Conservation (phyloP, 169 alveolate genomes). For the Cryptosporidium canis region DNA sequence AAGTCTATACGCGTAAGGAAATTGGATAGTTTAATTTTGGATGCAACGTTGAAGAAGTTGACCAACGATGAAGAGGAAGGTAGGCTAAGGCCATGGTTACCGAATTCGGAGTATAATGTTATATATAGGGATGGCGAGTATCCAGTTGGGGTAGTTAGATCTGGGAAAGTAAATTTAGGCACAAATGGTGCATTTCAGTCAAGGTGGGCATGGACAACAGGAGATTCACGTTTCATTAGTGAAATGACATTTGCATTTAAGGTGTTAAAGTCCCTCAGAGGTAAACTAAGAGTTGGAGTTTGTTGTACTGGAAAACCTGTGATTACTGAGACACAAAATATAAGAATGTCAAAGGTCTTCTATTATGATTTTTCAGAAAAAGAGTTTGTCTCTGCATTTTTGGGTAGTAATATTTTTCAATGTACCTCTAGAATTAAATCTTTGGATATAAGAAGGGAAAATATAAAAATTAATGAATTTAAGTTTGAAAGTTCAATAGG, state of each 20-base stretch:
- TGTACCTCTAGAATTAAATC: slow-evolving; percentile 66
- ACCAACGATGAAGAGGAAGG: slow-evolving; percentile 36
- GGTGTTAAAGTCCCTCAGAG: slow-evolving; percentile 34
- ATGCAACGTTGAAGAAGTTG: slow-evolving; percentile 52
- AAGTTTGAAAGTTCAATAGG: slow-evolving; percentile 4
- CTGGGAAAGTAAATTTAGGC: background rate
- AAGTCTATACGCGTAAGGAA: slow-evolving; percentile 20
- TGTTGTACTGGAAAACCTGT: slow-evolving; percentile 69
- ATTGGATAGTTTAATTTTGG: slow-evolving; percentile 60
- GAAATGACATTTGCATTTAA: slow-evolving; percentile 71
- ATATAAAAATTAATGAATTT: slow-evolving; percentile 1
- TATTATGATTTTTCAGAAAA: slow-evolving; percentile 50
- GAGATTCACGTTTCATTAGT: slow-evolving; percentile 53
- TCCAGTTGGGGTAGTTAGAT: slow-evolving; percentile 47
- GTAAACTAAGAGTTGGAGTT: slow-evolving; percentile 58
- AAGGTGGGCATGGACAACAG: slow-evolving; percentile 73
- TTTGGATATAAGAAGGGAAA: slow-evolving; percentile 8
- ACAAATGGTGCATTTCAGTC: background rate
- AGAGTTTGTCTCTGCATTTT: slow-evolving; percentile 67
- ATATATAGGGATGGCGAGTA: slow-evolving; percentile 52
- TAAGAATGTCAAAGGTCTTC: slow-evolving; percentile 57
- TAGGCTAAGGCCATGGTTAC: slow-evolving; percentile 57
- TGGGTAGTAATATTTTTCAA: slow-evolving; percentile 68
- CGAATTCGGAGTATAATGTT: slow-evolving; percentile 55
- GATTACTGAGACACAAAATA: slow-evolving; percentile 63